Evolutionary conservation across 2,329 filamentous ascomycete genomes (phyloP).

Genomic region (Lasiodiplodia citricola): DNA sequence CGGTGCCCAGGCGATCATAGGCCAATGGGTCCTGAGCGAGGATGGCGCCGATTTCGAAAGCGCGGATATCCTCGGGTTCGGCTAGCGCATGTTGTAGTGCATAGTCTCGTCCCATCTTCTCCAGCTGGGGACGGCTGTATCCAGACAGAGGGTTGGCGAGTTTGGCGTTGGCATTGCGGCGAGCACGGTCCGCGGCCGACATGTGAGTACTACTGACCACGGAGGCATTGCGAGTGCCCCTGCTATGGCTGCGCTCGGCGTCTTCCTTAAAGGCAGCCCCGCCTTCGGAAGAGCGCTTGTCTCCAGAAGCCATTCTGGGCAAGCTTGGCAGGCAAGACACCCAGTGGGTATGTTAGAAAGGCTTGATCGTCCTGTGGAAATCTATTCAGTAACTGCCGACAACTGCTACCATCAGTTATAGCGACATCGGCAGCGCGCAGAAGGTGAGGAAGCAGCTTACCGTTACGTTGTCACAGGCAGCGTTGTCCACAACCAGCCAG

Average conservation of each 20-base stretch:
- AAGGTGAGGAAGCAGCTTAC: slow-evolving; percentile 2
- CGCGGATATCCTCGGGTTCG: slow-evolving; percentile 38
- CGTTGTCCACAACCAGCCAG: slow-evolving; percentile 2
- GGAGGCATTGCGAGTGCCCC: slow-evolving; percentile 30
- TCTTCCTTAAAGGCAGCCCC: slow-evolving; percentile 30
- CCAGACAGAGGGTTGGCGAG: slow-evolving; percentile 60
- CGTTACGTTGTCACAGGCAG: not conserved
- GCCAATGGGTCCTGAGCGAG: slow-evolving; percentile 35
- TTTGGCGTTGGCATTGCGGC: slow-evolving; percentile 52
- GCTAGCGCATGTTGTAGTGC: slow-evolving; percentile 57
- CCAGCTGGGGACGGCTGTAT: slow-evolving; percentile 57
- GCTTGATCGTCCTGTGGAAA: not conserved
- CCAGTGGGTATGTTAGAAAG: not conserved
- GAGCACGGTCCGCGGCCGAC: slow-evolving; percentile 45
- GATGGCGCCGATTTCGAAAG: slow-evolving; percentile 38
- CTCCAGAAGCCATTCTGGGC: slow-evolving; percentile 20
- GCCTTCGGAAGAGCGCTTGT: slow-evolving; percentile 28
- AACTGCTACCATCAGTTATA: not conserved
- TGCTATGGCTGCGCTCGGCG: slow-evolving; percentile 7
- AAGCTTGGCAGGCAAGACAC: slow-evolving; percentile 3
- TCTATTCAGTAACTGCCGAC: not conserved
- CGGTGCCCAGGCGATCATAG: slow-evolving; percentile 29
- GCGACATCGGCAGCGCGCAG: not conserved
- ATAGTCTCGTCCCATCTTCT: slow-evolving; percentile 63
- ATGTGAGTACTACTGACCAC: slow-evolving; percentile 27